Evolutionary conservation across 2,329 filamentous ascomycete genomes (phyloP).

Genomic region (Albifimbria verrucaria): DNA sequence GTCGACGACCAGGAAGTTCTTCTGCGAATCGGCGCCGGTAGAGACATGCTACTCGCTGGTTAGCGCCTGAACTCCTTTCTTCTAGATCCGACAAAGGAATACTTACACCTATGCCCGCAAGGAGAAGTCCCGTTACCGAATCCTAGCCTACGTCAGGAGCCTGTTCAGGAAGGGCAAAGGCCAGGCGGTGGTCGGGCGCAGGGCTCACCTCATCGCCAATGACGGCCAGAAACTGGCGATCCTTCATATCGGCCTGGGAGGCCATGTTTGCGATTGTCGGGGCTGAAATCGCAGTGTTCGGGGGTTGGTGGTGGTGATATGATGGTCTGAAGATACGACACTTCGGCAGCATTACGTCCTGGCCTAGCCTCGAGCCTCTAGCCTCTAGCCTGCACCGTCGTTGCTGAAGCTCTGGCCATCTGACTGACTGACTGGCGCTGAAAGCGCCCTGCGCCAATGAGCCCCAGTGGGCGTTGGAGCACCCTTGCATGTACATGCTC

Average conservation of each 20-base stretch:
- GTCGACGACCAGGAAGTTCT: conserved; percentile 98
- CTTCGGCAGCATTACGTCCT: background rate
- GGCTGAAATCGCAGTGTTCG: conserved; percentile 2
- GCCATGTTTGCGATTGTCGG: conserved; percentile 34
- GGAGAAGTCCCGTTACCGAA: conserved; percentile 90
- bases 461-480: background rate
- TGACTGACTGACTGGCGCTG: background rate
- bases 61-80: background rate
- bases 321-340: background rate
- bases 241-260: conserved; percentile 63
- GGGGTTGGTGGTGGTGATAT: background rate
- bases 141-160: conserved; percentile 56
- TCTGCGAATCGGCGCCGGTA: conserved; percentile 80
- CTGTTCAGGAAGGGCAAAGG: conserved; percentile 2
- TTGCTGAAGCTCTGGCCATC: conserved; percentile 1
- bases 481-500: background rate
- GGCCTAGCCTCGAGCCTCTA: no score
- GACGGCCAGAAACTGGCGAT: conserved; percentile 93
- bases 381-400: background rate
- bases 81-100: background rate
- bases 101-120: conserved; percentile 88
- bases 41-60: conserved; percentile 72
- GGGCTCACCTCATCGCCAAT: conserved; percentile 86
- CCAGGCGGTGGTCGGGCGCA: background rate
- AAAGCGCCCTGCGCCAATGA: background rate